Percentiles rank a stretch among this genome's conserved stretches.
These are phyloP conservation scores for Botrytis aclada DNA, from an alignment of 2,329 filamentous ascomycete genomes.

Conservation along the genomic window DNA sequence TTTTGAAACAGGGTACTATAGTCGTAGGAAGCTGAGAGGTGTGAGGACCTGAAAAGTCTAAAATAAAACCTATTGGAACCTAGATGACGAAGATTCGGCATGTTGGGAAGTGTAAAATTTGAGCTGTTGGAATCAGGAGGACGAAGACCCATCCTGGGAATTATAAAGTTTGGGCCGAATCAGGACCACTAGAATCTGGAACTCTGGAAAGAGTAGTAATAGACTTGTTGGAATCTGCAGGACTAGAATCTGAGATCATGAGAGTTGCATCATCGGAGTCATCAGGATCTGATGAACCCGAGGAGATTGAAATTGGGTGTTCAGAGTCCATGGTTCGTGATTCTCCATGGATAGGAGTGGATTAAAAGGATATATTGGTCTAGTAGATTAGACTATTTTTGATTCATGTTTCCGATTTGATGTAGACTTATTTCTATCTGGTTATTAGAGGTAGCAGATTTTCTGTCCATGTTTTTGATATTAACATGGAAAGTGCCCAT, in stretches of 20 bases:
- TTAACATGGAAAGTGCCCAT: neutral
- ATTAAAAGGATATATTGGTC: neutral
- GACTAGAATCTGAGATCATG: neutral
- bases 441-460: neutral
- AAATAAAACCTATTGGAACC: neutral
- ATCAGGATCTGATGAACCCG: neutral
- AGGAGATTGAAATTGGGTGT: no score
- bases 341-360: neutral
- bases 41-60: neutral
- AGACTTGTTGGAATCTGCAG: neutral
- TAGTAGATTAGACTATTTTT: neutral
- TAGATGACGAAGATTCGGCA: fast-evolving
- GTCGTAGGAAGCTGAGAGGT: neutral
- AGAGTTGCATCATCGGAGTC: neutral
- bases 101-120: neutral
- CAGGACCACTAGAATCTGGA: neutral
- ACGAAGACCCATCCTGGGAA: fast-evolving
- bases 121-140: neutral
- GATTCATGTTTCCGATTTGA: neutral
- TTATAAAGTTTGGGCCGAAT: no score
- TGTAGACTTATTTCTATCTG: neutral
- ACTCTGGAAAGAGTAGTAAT: neutral
- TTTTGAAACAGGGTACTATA: neutral
- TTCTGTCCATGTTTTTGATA: neutral
- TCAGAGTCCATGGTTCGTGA: no score